These are phyloP conservation scores for Immersiporthe knoxdaviesiana DNA, from an alignment of 2,329 filamentous ascomycete genomes.

Conservation along the genomic window DNA sequence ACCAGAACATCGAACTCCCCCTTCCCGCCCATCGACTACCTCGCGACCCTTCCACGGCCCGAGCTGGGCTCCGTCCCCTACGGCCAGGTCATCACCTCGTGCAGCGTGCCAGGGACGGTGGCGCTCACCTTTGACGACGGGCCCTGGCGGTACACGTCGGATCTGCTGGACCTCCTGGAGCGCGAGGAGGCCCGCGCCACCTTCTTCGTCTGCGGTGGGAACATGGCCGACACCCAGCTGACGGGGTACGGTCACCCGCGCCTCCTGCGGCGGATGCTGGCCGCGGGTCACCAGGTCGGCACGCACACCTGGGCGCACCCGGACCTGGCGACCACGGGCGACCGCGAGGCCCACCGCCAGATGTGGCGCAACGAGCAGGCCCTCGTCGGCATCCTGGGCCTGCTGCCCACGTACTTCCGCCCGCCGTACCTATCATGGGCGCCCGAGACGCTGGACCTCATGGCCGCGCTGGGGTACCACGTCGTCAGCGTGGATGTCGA, in stretches of 20 bases:
- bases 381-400: constrained; percentile 46
- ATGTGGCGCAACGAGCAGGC: constrained; percentile 52
- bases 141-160: constrained; percentile 62
- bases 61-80: constrained; percentile 58
- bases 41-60: constrained; percentile 50
- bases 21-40: constrained; percentile 17
- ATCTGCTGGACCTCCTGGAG: constrained; percentile 64
- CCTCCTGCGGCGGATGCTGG: constrained; percentile 47
- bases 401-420: constrained; percentile 44
- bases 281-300: constrained; percentile 52
- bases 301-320: constrained; percentile 53
- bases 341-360: constrained; percentile 41
- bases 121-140: constrained; percentile 72
- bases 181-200: constrained; percentile 65
- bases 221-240: constrained; percentile 35
- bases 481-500: constrained; percentile 39
- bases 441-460: constrained; percentile 15
- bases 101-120: constrained; percentile 60
- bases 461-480: constrained; percentile 42
- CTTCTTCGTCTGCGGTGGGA: constrained; percentile 67
- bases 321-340: constrained; percentile 43
- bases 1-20: background rate
- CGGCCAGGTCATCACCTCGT: constrained; percentile 60
- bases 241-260: constrained; percentile 28
- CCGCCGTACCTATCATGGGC: constrained; percentile 26